Evolutionary conservation across 495 filamentous ascomycete genomes (phyloP), one percentile per base, ranked within the genome.

Genomic region (Articulospora tetracladia): DNA sequence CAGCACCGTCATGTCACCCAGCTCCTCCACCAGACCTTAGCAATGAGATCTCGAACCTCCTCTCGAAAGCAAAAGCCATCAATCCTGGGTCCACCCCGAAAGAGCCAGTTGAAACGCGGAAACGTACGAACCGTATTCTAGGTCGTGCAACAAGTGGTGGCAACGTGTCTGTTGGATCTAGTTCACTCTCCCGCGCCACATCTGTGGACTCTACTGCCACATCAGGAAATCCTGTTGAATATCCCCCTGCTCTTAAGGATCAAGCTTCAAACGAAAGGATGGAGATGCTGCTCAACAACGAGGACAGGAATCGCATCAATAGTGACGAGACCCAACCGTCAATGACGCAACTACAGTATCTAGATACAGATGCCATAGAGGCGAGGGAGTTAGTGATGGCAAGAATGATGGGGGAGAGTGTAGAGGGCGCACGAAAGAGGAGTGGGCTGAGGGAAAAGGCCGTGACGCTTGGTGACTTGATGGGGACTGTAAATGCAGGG

Each of bases 271-370:
- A 69, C 11, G 65, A 66, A 8, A 58, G 63, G 7, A 61, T 65
- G 6, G 62, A 60, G 6, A 47, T 53, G 27, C 53, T 68, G 12
- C n/a, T 65, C 13, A 53, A 58, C 23, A 59, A 53, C 22, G 52
- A 57, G 3, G 50, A 51, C 26, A 52, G 53, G 28, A 57, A 47
- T 24, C 13, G 13, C 0, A 28, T 62, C 15, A 70, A 70, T 4
- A 46, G 59, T 19, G 30, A 13, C 11, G 60, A 66, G 10, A 57
- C 57, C 26, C 60, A 57, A 34, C 67, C 73, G 0, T 63, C 66
- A 2, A 75, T 76, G 3, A 80, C 82, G 54, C 64, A 65, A 39
- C 54, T 83, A 0, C 69, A 72, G 22, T 83, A 81, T 47, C 70
- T 76, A 13, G 77, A 80, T 56, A 66, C 71, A 0, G 76, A 80